Base-by-base conservation (phyloP, 768 basidiomycete genomes). In the Epithele typhae region DNA sequence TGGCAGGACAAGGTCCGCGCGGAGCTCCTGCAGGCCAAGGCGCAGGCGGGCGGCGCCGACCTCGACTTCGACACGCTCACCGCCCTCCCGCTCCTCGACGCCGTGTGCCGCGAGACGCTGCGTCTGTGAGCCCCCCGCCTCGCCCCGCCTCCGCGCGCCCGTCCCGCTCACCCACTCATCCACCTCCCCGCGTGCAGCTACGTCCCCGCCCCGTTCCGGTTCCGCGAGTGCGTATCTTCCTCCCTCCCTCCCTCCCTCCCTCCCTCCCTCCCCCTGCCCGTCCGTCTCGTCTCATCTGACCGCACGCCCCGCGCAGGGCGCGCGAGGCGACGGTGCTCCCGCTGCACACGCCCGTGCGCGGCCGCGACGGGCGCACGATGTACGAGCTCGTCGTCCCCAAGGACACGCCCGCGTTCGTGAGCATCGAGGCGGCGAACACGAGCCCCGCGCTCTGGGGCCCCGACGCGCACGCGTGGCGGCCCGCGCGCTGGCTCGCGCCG, bases 21-120 rank as follows among this genome's bases (percentile, higher is more conserved):
- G 7, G 73, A 74, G 49, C 52, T 75, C 19, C 25, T 43, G 1
- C 41, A 57, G 19, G 67, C 66, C 3, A 45, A 49, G 4, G 51
- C 40, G 2, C 66, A 65, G 2, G 45, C 48, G 4, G 51, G 40
- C 2, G 54, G 54, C 8, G 54, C 43, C 2, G 64, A 69, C 24
- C 43, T 74, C 2, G 40, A 54, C 3, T 73, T 72, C 42, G 72
- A 74, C 36, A 58, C 60, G 11, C 57, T 76, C 18, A 55, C 66
- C 46, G 18, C 72, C 0, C 66, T 89, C 2, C 74, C 81, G 0
- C 85, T 82, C 55, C 76, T 89, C 11, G 86, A 86, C 47, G 70
- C 69, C 11, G 73, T 83, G 5, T 69, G 82, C 3, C 71, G 77
- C 3, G 83, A 84, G 61, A 76, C 73, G 0, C 58, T 84, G 48